These are phyloP conservation scores for Chaetomiaceae sp. DNA, from an alignment of 2,329 filamentous ascomycete species.

Conservation along the genomic window DNA sequence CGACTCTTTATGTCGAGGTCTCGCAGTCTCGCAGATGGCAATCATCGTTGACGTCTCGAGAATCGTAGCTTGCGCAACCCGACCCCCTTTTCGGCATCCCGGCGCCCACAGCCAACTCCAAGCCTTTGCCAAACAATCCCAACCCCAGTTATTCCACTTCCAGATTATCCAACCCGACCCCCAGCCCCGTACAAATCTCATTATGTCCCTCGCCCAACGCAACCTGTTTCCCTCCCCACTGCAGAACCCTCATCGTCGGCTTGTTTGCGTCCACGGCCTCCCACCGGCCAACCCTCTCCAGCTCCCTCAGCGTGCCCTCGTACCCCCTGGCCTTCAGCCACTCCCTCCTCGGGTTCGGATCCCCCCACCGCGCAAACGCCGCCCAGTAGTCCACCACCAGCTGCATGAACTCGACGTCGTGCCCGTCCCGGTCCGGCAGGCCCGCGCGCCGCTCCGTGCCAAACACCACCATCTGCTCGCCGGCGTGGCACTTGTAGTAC, in stretches of 20 bases:
- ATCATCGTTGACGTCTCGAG: too few relatives aligned
- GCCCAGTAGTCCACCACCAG: slow-evolving; percentile 36
- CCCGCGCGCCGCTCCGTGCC: slow-evolving; percentile 33
- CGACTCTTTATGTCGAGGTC: too few relatives aligned
- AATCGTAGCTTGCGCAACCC: too few relatives aligned
- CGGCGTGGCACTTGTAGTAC: slow-evolving; percentile 41
- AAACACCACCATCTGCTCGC: slow-evolving; percentile 38
- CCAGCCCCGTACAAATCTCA: slow-evolving; percentile 25
- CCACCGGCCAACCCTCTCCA: slow-evolving; percentile 29
- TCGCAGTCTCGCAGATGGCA: too few relatives aligned
- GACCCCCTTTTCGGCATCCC: too few relatives aligned
- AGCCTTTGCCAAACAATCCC: too few relatives aligned
- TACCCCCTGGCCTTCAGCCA: slow-evolving; percentile 33
- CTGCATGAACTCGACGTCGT: slow-evolving; percentile 33
- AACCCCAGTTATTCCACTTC: slow-evolving; percentile 1
- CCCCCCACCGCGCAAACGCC: slow-evolving; percentile 32
- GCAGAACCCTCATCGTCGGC: slow-evolving; percentile 27
- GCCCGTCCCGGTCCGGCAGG: slow-evolving; percentile 34
- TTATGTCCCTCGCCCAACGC: slow-evolving; percentile 20
- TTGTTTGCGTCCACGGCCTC: slow-evolving; percentile 19
- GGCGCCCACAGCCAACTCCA: too few relatives aligned
- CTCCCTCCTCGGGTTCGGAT: slow-evolving; percentile 31
- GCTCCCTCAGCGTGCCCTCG: slow-evolving; percentile 28
- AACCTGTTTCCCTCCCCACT: slow-evolving; percentile 29
- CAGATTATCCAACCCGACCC: slow-evolving; percentile 22